phyloP scores from a whole-genome alignment of 139 green algal genomes.

The Chlorella sp. region DNA sequence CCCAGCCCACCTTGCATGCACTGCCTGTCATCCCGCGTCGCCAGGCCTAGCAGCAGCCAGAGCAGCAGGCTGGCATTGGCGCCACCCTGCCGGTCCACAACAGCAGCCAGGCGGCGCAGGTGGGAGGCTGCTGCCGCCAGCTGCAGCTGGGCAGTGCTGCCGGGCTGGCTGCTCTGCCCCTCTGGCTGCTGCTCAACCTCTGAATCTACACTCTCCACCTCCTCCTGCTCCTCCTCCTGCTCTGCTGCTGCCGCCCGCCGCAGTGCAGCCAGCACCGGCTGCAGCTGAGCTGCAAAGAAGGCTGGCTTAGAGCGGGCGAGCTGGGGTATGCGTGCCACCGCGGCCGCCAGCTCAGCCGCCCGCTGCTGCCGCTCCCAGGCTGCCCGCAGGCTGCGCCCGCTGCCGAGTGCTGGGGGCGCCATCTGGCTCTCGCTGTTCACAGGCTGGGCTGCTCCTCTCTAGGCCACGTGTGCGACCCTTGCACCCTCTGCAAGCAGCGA shows the following conservation, averaged over 20 bases:
- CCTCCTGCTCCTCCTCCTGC: background rate
- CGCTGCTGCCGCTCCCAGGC: conserved; percentile 38
- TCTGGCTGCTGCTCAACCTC: background rate
- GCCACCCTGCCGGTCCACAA: background rate
- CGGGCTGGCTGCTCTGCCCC: background rate
- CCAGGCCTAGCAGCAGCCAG: conserved; percentile 15
- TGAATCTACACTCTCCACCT: too few relatives aligned
- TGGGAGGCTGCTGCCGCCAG: conserved; percentile 6
- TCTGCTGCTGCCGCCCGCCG: too few relatives aligned
- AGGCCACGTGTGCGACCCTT: background rate
- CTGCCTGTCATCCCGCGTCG: background rate
- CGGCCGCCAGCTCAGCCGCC: background rate
- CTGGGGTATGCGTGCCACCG: background rate
- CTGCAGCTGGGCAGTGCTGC: background rate
- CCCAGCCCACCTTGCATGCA: background rate
- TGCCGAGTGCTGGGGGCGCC: background rate
- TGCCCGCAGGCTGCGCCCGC: conserved; percentile 17
- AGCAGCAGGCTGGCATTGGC: conserved; percentile 26
- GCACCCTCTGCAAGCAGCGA: background rate
- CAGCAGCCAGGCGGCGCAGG: background rate
- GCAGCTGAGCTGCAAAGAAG: conserved; percentile 16
- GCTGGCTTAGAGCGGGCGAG: background rate
- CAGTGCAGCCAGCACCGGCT: conserved; percentile 8
- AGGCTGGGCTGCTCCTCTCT: background rate
- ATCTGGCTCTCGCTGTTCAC: background rate